These are phyloP conservation scores for Tagetes patula DNA, from an alignment of 129 eudicot species.

Conservation along the genomic window DNA sequence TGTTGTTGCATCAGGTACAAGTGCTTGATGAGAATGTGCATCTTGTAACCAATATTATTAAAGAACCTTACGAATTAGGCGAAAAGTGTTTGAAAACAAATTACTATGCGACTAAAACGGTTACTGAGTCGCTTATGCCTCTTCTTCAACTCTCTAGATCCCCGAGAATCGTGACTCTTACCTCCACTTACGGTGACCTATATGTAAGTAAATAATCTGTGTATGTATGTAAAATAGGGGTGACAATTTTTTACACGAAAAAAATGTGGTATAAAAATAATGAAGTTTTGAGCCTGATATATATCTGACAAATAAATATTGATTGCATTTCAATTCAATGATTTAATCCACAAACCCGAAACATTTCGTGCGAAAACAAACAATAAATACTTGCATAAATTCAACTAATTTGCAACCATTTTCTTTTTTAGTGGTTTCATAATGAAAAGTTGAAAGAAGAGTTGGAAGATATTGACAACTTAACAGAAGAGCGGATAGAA, in stretches of 20 bases:
- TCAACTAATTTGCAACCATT: not conserved
- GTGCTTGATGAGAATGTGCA: not conserved
- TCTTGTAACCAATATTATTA: not conserved
- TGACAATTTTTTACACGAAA: too few species aligned
- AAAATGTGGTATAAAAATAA: too few species aligned
- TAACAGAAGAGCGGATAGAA: not conserved
- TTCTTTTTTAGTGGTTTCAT: conserved; percentile 4
- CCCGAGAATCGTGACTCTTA: conserved; percentile 16
- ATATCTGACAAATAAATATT: too few species aligned
- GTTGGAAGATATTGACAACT: conserved; percentile 4
- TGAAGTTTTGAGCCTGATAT: too few species aligned
- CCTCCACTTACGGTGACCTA: conserved; percentile 3
- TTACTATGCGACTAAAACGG: not conserved
- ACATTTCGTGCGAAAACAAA: too few species aligned
- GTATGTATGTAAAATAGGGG: not conserved
- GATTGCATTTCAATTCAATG: too few species aligned
- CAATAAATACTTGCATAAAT: not conserved
- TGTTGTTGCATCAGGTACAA: not conserved
- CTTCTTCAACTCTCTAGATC: conserved; percentile 23
- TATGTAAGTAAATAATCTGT: conserved; percentile 1
- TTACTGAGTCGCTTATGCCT: conserved; percentile 7
- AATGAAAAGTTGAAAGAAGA: conserved; percentile 20
- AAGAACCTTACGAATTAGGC: conserved; percentile 20
- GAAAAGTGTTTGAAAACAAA: conserved; percentile 13
- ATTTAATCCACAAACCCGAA: too few species aligned